phyloP scores from a whole-genome alignment of 2,329 filamentous ascomycete genomes.

The Alternaria solani region DNA sequence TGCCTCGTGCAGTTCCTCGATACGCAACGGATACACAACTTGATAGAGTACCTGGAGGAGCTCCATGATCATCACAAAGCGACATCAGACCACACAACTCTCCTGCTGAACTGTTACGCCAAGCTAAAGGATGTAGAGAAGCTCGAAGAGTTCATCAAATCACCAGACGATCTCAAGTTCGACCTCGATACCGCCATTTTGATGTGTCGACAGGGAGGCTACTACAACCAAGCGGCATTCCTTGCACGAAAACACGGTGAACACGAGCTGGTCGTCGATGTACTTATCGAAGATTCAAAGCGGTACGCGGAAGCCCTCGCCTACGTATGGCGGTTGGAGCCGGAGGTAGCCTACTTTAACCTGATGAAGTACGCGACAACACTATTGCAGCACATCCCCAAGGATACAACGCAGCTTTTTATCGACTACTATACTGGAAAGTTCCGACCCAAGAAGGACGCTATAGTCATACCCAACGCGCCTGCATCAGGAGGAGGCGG shows the following conservation, averaged over 20 bases:
- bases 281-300: conserved; percentile 93
- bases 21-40: conserved; percentile 94
- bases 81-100: conserved; percentile 92
- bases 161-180: conserved; percentile 92
- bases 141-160: conserved; percentile 95
- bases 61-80: conserved; percentile 93
- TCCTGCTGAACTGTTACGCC: conserved; percentile 95
- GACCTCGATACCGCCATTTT: conserved; percentile 96
- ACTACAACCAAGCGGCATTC: conserved; percentile 95
- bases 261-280: conserved; percentile 91
- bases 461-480: conserved; percentile 59
- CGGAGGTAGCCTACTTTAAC: conserved; percentile 80
- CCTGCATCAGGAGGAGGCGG: conserved; percentile 54
- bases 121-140: conserved; percentile 98
- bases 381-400: conserved; percentile 83
- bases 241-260: conserved; percentile 94
- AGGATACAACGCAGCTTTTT: conserved; percentile 84
- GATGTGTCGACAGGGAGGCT: conserved; percentile 97
- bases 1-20: conserved; percentile 75
- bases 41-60: conserved; percentile 97
- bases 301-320: conserved; percentile 86
- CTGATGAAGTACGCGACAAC: conserved; percentile 96
- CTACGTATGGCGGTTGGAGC: conserved; percentile 89
- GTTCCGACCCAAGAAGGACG: conserved; percentile 76
- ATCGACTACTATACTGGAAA: conserved; percentile 93